phyloP scores from a whole-genome alignment of 257 asterid genomes.

The Handroanthus guayacan region DNA sequence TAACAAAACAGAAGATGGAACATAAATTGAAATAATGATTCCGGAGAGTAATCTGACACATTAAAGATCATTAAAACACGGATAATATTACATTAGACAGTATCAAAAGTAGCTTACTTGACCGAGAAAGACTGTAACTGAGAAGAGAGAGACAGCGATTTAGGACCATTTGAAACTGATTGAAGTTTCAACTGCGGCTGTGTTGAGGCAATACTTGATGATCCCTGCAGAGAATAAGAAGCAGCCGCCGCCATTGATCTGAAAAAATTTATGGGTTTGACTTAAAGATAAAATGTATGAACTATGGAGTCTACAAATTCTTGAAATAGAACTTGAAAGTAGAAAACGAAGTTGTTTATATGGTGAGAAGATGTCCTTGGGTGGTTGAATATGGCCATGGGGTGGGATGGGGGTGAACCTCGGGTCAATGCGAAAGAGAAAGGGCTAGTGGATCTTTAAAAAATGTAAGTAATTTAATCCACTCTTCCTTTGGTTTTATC shows the following conservation, averaged over 20 bases:
- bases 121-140: conserved; percentile 42
- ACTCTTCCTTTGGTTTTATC: no score
- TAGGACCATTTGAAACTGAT: conserved; percentile 34
- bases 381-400: no score
- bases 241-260: conserved; percentile 47
- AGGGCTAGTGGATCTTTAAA: no score
- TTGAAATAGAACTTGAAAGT: neutral
- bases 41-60: neutral
- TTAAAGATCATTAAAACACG: neutral
- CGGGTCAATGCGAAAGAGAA: no score
- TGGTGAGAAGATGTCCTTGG: neutral
- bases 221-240: conserved; percentile 31
- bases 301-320: neutral
- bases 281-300: neutral
- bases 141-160: conserved; percentile 60
- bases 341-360: neutral
- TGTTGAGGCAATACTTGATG: conserved; percentile 34
- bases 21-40: no score
- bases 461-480: no score
- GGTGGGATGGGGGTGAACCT: no score
- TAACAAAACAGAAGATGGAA: no score
- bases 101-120: conserved; percentile 43
- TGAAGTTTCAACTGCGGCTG: conserved; percentile 17
- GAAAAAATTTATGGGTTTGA: conserved; percentile 1
- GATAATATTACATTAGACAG: neutral